These are phyloP conservation scores for Arthrobotrys entomopaga DNA, from an alignment of 2,329 filamentous ascomycete genomes.

Conservation along the genomic window DNA sequence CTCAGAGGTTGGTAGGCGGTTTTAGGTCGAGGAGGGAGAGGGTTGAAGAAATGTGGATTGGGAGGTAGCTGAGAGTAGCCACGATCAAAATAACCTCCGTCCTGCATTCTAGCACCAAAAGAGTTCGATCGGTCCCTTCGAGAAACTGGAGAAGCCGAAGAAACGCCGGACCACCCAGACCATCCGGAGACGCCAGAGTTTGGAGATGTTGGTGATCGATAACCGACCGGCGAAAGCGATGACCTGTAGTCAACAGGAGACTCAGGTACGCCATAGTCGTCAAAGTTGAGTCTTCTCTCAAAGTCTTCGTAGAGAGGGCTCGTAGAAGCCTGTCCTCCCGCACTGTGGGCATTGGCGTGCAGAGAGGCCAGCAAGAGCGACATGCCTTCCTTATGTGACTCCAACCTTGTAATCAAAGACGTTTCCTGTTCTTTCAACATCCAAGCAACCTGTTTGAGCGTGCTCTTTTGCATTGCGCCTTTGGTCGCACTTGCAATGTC, in stretches of 20 bases:
- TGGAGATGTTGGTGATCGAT: conserved; percentile 53
- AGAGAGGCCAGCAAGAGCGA: conserved; percentile 49
- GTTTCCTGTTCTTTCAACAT: conserved; percentile 52
- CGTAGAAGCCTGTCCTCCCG: conserved; percentile 40
- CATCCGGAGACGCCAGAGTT: conserved; percentile 52
- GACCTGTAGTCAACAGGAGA: conserved; percentile 47
- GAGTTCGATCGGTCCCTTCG: conserved; percentile 40
- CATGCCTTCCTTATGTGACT: conserved; percentile 53
- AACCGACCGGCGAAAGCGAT: conserved; percentile 39
- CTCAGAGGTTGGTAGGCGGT: conserved; percentile 50
- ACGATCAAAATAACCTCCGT: conserved; percentile 40
- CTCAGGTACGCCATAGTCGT: conserved; percentile 51
- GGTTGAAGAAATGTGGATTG: conserved; percentile 49
- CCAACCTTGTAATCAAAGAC: conserved; percentile 47
- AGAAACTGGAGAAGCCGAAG: conserved; percentile 51
- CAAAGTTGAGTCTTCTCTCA: conserved; percentile 51
- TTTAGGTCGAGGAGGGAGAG: conserved; percentile 50
- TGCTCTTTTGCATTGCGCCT: conserved; percentile 51
- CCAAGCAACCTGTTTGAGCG: conserved; percentile 50
- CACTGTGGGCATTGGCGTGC: conserved; percentile 52
- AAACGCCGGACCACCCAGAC: conserved; percentile 52
- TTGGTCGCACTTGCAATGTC: conserved; percentile 52
- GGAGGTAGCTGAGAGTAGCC: conserved; percentile 36
- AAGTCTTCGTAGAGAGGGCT: conserved; percentile 52
- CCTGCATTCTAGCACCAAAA: conserved; percentile 43